Percentiles rank a stretch among this genome's conserved stretches.
phyloP scores from a whole-genome alignment of 108 stramenopile genomes.

The Pseudonitzschia multiseries region DNA sequence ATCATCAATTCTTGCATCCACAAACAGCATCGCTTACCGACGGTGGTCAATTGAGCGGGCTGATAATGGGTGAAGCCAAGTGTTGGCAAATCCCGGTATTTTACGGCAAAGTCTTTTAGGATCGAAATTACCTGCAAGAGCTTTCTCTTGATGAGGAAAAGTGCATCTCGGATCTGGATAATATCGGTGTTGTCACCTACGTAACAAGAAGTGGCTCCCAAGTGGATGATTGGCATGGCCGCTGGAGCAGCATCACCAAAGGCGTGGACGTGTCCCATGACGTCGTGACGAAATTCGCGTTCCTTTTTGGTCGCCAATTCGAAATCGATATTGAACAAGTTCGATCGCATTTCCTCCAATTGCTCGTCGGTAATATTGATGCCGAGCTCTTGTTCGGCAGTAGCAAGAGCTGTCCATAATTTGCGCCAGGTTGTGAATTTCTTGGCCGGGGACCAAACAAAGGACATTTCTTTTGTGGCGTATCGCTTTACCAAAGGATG shows the following conservation, averaged over 20 bases:
- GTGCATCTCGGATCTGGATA: conserved; percentile 87
- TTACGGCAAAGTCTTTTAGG: conserved; percentile 79
- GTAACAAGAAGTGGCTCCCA: conserved; percentile 96
- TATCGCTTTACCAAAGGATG: conserved; percentile 92
- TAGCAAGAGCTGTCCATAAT: conserved; percentile 97
- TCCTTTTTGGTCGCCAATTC: conserved; percentile 92
- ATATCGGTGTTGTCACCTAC: conserved; percentile 98
- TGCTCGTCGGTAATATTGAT: conserved; percentile 93
- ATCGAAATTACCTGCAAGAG: conserved; percentile 82
- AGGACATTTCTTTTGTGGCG: conserved; percentile 98
- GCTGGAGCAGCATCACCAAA: conserved; percentile 92
- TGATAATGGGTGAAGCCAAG: conserved; percentile 99
- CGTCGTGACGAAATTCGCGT: conserved; percentile 96
- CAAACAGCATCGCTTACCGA: conserved; percentile 94
- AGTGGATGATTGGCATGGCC: conserved; percentile 95
- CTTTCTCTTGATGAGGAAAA: conserved; percentile 86
- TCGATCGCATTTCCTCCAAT: conserved; percentile 80
- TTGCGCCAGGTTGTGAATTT: conserved; percentile 99
- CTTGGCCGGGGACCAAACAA: conserved; percentile 95
- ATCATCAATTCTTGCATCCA: conserved; percentile 97
- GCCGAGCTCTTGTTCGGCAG: conserved; percentile 95
- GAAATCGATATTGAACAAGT: conserved; percentile 93
- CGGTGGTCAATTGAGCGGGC: conserved; percentile 97
- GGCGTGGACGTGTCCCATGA: conserved; percentile 99
- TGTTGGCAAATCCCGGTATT: conserved; percentile 89